These are phyloP conservation scores for Ophiosphaerella herpotricha DNA, from an alignment of 2,329 filamentous ascomycete species.

Conservation along the genomic window DNA sequence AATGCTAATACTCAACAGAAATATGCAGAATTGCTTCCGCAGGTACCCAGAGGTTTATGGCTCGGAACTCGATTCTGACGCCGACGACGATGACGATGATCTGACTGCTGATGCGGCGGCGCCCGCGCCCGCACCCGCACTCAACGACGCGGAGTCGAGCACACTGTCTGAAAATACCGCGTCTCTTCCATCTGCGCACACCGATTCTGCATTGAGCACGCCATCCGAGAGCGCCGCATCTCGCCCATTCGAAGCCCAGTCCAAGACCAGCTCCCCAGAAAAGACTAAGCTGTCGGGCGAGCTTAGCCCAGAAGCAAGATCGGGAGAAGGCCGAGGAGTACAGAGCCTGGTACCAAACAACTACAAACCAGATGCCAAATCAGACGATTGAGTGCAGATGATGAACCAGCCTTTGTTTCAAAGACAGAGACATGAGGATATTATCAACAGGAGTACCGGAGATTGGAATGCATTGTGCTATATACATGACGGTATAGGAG, in stretches of 20 bases:
- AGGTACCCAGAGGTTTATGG: constrained; percentile 92
- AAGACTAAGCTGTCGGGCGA: constrained; percentile 11
- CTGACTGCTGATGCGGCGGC: constrained; percentile 26
- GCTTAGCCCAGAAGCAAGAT: constrained; percentile 11
- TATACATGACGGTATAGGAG: not conserved
- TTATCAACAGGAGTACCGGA: constrained; percentile 9
- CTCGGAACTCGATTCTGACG: constrained; percentile 75
- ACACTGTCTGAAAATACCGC: too few species aligned
- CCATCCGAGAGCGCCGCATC: not conserved
- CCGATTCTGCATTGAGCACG: too few species aligned
- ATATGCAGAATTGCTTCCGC: constrained; percentile 97
- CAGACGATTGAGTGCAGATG: constrained; percentile 44
- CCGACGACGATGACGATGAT: constrained; percentile 70
- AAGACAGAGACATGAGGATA: too few species aligned
- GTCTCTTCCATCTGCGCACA: too few species aligned
- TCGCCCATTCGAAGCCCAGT: not conserved
- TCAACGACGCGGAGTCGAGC: not conserved
- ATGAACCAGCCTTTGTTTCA: constrained; percentile 32
- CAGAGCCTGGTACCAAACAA: constrained; percentile 23
- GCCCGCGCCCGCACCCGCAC: constrained; percentile 1
- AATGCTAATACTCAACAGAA: constrained; percentile 58
- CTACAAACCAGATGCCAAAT: constrained; percentile 19
- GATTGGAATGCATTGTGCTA: constrained; percentile 1
- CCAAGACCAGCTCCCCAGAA: constrained; percentile 8
- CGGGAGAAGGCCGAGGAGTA: constrained; percentile 13